Conservation (phyloP, 208 protist species). For the Borovskyia barvae region DNA sequence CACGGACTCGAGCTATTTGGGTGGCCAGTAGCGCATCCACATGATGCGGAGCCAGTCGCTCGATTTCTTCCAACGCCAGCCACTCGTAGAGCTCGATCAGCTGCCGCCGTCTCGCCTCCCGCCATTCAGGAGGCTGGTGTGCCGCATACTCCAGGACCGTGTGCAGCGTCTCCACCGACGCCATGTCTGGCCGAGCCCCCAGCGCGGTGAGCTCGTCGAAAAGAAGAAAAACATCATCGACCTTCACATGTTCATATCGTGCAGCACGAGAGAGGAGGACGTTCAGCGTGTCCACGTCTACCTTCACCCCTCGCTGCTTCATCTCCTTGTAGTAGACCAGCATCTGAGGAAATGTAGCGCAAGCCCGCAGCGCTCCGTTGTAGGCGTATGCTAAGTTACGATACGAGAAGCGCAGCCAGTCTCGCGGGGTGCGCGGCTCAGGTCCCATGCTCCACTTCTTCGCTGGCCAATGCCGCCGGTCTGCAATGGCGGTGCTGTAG, state of each 20-base stretch:
- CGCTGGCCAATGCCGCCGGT: conserved; percentile 81
- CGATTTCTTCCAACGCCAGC: conserved; percentile 69
- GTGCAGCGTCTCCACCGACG: conserved; percentile 80
- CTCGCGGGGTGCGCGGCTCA: conserved; percentile 76
- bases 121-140: conserved; percentile 69
- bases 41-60: conserved; percentile 52
- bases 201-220: conserved; percentile 78
- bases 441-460: conserved; percentile 83
- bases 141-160: conserved; percentile 83
- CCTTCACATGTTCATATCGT: conserved; percentile 75
- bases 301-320: conserved; percentile 87
- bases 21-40: conserved; percentile 55
- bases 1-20: conserved; percentile 65
- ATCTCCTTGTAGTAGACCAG: conserved; percentile 88
- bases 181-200: conserved; percentile 76
- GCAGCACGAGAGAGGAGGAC: conserved; percentile 82
- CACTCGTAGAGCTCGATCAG: conserved; percentile 83
- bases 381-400: conserved; percentile 90
- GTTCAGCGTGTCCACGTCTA: conserved; percentile 88
- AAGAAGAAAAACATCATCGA: conserved; percentile 83
- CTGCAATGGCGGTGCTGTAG: conserved; percentile 68
- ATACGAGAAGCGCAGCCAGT: conserved; percentile 78
- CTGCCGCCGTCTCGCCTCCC: conserved; percentile 77
- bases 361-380: conserved; percentile 87
- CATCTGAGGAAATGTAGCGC: conserved; percentile 81